Percentiles rank a stretch among this genome's conserved stretches.
phyloP scores from a whole-genome alignment of 176 grass and related monocot genomes.

The Carex parvula region DNA sequence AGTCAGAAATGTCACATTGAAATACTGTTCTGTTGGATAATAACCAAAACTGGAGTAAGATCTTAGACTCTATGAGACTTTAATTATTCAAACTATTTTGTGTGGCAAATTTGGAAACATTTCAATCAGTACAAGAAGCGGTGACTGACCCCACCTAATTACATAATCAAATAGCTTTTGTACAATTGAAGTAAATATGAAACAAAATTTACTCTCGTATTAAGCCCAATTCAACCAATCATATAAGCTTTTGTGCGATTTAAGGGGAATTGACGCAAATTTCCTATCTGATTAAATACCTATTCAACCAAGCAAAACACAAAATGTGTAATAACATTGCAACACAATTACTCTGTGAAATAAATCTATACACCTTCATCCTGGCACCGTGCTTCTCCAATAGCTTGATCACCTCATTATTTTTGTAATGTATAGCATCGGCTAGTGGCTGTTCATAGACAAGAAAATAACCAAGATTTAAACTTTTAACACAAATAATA shows the following conservation, averaged over 20 bases:
- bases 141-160: background rate
- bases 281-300: background rate
- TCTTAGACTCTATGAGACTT: background rate
- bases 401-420: constrained; percentile 81
- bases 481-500: background rate
- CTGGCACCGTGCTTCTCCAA: constrained; percentile 83
- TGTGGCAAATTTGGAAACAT: constrained; percentile 27
- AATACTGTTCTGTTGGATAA: background rate
- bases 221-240: constrained; percentile 7
- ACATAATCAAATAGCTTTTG: background rate
- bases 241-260: background rate
- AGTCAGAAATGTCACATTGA: constrained; percentile 8
- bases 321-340: background rate
- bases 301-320: background rate
- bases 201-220: background rate
- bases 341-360: constrained; percentile 5
- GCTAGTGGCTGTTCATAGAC: constrained; percentile 72
- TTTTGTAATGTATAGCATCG: constrained; percentile 96
- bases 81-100: background rate
- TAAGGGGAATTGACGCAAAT: background rate
- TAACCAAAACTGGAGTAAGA: background rate
- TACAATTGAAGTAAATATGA: background rate
- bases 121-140: constrained; percentile 22
- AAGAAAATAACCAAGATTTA: background rate
- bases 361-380: constrained; percentile 41